Percentiles rank a stretch among this genome's conserved stretches.
Evolutionary conservation across 495 filamentous ascomycete genomes (phyloP).

Genomic region (Aspergillus olivimuriae): DNA sequence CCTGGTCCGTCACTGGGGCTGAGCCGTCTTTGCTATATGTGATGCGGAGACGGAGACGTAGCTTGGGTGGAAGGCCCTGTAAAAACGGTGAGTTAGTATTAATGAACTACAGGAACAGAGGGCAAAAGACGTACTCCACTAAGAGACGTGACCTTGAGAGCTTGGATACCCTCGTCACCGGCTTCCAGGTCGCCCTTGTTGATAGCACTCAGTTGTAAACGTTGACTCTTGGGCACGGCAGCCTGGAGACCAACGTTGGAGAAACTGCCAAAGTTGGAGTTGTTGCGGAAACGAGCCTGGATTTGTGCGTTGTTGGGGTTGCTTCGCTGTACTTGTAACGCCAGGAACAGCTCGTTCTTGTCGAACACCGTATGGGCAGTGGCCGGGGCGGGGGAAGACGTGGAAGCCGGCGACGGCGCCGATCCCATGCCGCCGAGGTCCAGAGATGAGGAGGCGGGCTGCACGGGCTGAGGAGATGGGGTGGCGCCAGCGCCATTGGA

Average conservation of each 20-base stretch:
- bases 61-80: constrained; percentile 57
- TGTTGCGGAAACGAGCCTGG: constrained; percentile 75
- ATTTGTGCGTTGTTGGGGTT: constrained; percentile 65
- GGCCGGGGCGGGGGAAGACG: constrained; percentile 36
- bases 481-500: constrained; percentile 30
- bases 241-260: constrained; percentile 76
- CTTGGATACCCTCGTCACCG: constrained; percentile 78
- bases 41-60: constrained; percentile 81
- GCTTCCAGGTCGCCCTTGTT: constrained; percentile 67
- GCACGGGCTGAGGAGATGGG: constrained; percentile 28
- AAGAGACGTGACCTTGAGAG: constrained; percentile 75
- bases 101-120: constrained; percentile 4
- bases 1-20: constrained; percentile 77
- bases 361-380: constrained; percentile 66
- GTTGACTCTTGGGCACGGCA: constrained; percentile 93
- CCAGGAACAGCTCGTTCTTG: constrained; percentile 76
- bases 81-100: constrained; percentile 17
- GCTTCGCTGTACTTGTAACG: constrained; percentile 74
- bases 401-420: constrained; percentile 31
- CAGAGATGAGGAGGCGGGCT: constrained; percentile 37
- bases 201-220: constrained; percentile 81
- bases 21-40: constrained; percentile 64
- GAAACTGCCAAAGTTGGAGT: constrained; percentile 55
- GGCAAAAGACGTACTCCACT: constrained; percentile 68
- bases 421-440: constrained; percentile 43